Conservation (phyloP, 2,329 filamentous ascomycete genomes). For the Chaetomium olivaceum region DNA sequence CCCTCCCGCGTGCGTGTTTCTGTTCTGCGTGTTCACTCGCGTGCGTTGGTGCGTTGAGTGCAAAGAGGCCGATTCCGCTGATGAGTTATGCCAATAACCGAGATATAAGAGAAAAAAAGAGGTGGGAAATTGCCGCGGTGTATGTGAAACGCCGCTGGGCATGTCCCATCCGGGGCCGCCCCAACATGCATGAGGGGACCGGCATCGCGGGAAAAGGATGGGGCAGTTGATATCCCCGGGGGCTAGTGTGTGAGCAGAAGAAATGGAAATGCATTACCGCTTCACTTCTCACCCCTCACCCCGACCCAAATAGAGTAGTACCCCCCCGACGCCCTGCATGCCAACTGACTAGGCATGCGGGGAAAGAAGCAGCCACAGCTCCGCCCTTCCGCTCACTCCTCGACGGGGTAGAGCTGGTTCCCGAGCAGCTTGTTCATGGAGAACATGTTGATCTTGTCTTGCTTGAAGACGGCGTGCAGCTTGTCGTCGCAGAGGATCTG, state of each 20-base stretch:
- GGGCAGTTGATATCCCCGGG: not conserved
- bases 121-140: not conserved
- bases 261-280: conserved; percentile 9
- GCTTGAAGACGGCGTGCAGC: conserved; percentile 90
- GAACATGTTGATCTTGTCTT: conserved; percentile 94
- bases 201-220: not conserved
- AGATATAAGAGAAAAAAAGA: not conserved
- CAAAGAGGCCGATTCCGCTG: not conserved
- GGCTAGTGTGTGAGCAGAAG: not conserved
- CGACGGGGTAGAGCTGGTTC: conserved; percentile 82
- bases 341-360: conserved; percentile 24
- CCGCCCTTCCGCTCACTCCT: conserved; percentile 52
- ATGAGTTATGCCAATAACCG: not conserved
- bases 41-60: too few relatives aligned
- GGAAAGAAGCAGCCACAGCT: not conserved
- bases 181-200: not conserved
- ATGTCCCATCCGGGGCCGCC: not conserved
- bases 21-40: not conserved
- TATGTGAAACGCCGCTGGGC: not conserved
- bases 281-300: not conserved
- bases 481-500: conserved; percentile 91
- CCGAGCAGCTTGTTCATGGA: conserved; percentile 98
- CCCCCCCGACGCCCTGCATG: conserved; percentile 30
- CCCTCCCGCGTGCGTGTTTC: not conserved
- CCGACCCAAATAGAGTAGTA: conserved; percentile 3